Evolutionary conservation across 768 basidiomycete species (phyloP).

Genomic region (Boletus edulis): DNA sequence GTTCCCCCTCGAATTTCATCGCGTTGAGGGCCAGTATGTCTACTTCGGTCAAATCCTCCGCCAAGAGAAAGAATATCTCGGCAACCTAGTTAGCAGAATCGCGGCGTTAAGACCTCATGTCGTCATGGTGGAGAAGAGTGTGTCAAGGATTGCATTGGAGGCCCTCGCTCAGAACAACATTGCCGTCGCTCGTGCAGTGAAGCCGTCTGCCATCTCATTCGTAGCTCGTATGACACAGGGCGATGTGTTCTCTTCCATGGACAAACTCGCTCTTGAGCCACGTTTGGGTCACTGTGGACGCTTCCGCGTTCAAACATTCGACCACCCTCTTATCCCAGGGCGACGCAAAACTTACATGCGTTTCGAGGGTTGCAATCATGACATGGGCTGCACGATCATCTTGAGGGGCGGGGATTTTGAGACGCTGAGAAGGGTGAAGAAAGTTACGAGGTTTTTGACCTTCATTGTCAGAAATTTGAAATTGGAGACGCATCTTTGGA

Average conservation of each 20-base stretch:
- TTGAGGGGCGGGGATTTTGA: constrained; percentile 84
- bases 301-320: constrained; percentile 90
- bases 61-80: constrained; percentile 91
- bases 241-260: constrained; percentile 94
- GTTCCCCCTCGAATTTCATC: constrained; percentile 91
- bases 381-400: constrained; percentile 94
- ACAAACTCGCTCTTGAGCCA: constrained; percentile 87
- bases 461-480: constrained; percentile 93
- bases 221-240: constrained; percentile 94
- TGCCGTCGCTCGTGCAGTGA: constrained; percentile 87
- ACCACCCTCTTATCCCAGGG: constrained; percentile 92
- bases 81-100: constrained; percentile 83
- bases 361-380: constrained; percentile 91
- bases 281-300: constrained; percentile 83
- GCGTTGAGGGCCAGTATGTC: constrained; percentile 90
- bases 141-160: constrained; percentile 88
- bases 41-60: constrained; percentile 87
- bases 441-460: constrained; percentile 87
- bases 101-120: constrained; percentile 90
- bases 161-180: constrained; percentile 82
- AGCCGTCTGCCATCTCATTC: constrained; percentile 80
- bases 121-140: constrained; percentile 87
- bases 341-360: constrained; percentile 95
- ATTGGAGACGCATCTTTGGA: constrained; percentile 93
- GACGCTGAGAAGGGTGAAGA: constrained; percentile 82